A percentile compares a stretch with the other conserved stretches of the same genome.
phyloP scores from a whole-genome alignment of 1,284 basidiomycete genomes.

The Pseudozyma hubeiensis region DNA sequence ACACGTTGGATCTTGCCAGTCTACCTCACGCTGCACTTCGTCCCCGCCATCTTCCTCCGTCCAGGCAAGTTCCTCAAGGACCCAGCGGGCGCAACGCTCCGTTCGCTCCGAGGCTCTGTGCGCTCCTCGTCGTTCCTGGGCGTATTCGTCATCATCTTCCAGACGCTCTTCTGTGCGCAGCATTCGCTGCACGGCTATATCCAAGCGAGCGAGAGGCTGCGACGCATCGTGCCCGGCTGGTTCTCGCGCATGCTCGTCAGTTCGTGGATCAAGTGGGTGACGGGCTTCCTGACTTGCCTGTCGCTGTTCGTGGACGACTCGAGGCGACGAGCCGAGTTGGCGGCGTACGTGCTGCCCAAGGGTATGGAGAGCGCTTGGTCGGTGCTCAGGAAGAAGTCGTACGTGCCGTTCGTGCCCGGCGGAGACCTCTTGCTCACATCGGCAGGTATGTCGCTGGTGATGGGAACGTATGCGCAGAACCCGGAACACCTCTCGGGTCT shows the following conservation, averaged over 20 bases:
- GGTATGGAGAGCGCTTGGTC: constrained; percentile 78
- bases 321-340: constrained; percentile 81
- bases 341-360: constrained; percentile 96
- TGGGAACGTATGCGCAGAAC: constrained; percentile 85
- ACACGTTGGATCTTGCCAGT: constrained; percentile 81
- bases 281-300: constrained; percentile 81
- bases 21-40: constrained; percentile 89
- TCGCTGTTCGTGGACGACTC: constrained; percentile 89
- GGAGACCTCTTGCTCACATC: constrained; percentile 77
- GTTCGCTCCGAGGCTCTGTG: constrained; percentile 79
- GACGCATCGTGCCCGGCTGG: constrained; percentile 69
- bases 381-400: constrained; percentile 79
- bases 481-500: constrained; percentile 88
- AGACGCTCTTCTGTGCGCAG: constrained; percentile 84
- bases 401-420: constrained; percentile 77
- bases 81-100: constrained; percentile 60
- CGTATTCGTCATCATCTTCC: constrained; percentile 85
- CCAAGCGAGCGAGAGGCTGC: constrained; percentile 30
- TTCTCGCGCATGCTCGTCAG: constrained; percentile 75
- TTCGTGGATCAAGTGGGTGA: constrained; percentile 76
- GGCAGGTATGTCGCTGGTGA: constrained; percentile 88
- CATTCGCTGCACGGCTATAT: constrained; percentile 73
- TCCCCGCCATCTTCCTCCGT: constrained; percentile 73
- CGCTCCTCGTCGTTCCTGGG: constrained; percentile 90
- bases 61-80: constrained; percentile 61